Evolutionary conservation across 108 stramenopile genomes (phyloP).

Genomic region (Poteriospumella lacustris): DNA sequence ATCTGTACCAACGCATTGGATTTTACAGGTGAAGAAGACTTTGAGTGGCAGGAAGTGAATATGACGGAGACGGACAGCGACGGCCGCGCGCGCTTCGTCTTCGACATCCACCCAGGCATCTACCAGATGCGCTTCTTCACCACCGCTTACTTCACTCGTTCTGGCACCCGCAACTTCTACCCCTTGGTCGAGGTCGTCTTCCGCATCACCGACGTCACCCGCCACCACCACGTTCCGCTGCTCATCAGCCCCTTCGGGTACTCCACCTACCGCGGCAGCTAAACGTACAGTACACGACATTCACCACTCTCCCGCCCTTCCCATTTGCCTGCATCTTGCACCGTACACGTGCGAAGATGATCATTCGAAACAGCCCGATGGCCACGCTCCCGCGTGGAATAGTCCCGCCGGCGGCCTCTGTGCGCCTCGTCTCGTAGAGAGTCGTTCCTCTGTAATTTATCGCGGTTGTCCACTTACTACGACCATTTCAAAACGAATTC

Average conservation of each 20-base stretch:
- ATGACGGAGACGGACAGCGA: constrained; percentile 22
- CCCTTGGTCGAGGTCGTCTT: constrained; percentile 38
- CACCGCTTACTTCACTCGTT: constrained; percentile 16
- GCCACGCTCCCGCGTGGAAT: no score
- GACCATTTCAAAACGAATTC: no score
- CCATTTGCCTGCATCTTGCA: no score
- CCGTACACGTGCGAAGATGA: no score
- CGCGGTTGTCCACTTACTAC: no score
- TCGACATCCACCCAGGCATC: not conserved
- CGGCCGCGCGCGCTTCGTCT: not conserved
- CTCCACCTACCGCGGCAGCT: constrained; percentile 31
- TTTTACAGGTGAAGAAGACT: constrained; percentile 14
- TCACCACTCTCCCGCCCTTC: no score
- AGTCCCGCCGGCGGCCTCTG: no score
- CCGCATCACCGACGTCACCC: constrained; percentile 21
- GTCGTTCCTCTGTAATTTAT: no score
- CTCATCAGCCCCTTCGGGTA: constrained; percentile 35
- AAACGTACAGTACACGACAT: no score
- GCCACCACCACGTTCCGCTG: constrained; percentile 37
- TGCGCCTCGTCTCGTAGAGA: no score
- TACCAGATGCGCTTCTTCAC: constrained; percentile 37
- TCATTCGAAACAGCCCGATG: no score
- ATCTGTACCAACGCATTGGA: not conserved
- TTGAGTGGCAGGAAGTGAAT: constrained; percentile 6
- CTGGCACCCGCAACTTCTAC: constrained; percentile 27